Conservation (phyloP, 208 protist genomes). For the Leishmania mexicana region DNA sequence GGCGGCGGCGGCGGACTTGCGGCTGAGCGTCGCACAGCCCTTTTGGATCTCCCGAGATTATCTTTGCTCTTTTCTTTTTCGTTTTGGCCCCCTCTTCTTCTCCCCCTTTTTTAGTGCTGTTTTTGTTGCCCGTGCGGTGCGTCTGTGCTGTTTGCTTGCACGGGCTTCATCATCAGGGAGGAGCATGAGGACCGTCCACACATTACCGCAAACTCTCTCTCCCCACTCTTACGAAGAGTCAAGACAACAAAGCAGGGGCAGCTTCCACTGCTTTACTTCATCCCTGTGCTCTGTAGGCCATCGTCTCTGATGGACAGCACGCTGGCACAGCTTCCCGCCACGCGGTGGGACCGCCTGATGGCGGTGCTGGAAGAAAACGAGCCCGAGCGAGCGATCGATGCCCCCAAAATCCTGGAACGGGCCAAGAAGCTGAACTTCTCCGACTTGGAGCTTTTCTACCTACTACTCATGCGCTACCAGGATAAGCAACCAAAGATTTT, state of each 20-base stretch:
- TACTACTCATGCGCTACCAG: constrained; percentile 47
- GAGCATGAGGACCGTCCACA: neutral
- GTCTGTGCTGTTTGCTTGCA: neutral
- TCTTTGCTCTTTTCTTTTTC: neutral
- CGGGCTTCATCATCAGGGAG: neutral
- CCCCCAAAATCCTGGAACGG: constrained; percentile 48
- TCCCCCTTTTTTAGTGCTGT: neutral
- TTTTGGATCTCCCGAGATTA: neutral
- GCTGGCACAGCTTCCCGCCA: constrained; percentile 27
- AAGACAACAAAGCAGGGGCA: neutral
- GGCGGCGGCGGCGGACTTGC: neutral
- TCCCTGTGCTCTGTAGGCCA: neutral
- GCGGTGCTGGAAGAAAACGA: constrained; percentile 54
- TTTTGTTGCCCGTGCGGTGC: neutral
- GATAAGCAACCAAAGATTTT: constrained; percentile 27
- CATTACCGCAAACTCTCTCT: neutral
- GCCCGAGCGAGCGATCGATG: constrained; percentile 53
- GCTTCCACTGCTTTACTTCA: neutral
- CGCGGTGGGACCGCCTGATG: constrained; percentile 57
- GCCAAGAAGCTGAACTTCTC: constrained; percentile 41
- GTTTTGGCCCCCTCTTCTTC: neutral
- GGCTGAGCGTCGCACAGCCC: neutral
- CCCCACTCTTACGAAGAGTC: neutral
- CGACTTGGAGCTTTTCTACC: constrained; percentile 52
- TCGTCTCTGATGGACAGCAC: constrained; percentile 1